Conservation (phyloP, 192 early-diverging fungal species). For the Coemansia sp. region DNA sequence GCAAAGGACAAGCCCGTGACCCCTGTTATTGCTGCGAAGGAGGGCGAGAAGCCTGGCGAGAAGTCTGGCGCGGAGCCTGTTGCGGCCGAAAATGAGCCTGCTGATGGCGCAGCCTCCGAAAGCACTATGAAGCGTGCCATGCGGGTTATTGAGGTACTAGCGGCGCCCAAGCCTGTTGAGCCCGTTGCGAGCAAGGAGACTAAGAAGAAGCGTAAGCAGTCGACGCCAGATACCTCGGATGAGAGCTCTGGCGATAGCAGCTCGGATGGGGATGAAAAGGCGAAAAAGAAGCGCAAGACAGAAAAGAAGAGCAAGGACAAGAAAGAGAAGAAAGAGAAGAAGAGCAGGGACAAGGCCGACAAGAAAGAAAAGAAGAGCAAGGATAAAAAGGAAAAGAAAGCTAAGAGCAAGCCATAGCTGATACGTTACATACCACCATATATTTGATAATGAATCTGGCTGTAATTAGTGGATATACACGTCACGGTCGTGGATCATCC, state of each 20-base stretch:
- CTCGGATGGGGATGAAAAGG: constrained; percentile 8
- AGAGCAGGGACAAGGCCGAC: constrained; percentile 14
- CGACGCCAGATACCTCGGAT: background rate
- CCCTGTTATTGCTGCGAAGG: background rate
- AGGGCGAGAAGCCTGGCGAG: constrained; percentile 1
- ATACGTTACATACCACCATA: background rate
- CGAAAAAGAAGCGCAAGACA: constrained; percentile 21
- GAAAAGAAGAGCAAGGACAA: constrained; percentile 5
- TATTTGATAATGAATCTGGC: background rate
- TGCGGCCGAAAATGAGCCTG: constrained; percentile 1
- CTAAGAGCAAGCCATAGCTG: background rate
- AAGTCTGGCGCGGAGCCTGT: background rate
- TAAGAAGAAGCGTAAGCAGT: constrained; percentile 7
- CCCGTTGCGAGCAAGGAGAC: background rate
- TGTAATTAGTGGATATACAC: constrained; percentile 24
- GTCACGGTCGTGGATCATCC: constrained; percentile 51
- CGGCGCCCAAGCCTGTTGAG: background rate
- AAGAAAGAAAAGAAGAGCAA: background rate
- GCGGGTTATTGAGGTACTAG: constrained; percentile 22
- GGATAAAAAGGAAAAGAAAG: constrained; percentile 10
- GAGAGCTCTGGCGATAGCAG: constrained; percentile 8
- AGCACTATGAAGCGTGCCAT: constrained; percentile 10
- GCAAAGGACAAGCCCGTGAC: constrained; percentile 1
- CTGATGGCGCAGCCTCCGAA: background rate
- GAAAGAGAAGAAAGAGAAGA: constrained; percentile 13